Conservation (phyloP, 2,329 filamentous ascomycete species). For the Pseudogymnoascus verrucosus region DNA sequence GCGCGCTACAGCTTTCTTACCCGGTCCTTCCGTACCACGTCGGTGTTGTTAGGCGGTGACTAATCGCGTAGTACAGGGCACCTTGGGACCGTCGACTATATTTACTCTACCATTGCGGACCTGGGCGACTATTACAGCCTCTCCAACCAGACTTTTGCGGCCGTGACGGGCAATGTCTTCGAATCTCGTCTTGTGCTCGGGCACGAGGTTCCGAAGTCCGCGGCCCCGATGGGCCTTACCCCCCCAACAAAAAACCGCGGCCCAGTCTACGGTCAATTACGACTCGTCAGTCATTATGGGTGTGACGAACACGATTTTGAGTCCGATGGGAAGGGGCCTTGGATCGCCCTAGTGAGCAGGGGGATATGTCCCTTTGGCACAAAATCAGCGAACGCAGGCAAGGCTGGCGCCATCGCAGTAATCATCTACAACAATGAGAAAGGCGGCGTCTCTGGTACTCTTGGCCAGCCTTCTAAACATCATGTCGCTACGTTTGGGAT, state of each 20-base stretch:
- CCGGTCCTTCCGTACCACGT: slow-evolving; percentile 5
- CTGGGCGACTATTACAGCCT: slow-evolving; percentile 54
- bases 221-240: slow-evolving; percentile 55
- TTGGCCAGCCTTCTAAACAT: slow-evolving; percentile 51
- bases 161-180: slow-evolving; percentile 51
- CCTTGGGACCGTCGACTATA: slow-evolving; percentile 54
- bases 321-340: slow-evolving; percentile 44
- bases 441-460: slow-evolving; percentile 57
- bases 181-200: slow-evolving; percentile 52
- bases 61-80: slow-evolving; percentile 42
- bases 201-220: slow-evolving; percentile 40
- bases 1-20: slow-evolving; percentile 13
- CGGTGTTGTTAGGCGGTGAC: slow-evolving; percentile 10
- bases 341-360: slow-evolving; percentile 61
- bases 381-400: slow-evolving; percentile 61
- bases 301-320: slow-evolving; percentile 60
- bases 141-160: slow-evolving; percentile 56
- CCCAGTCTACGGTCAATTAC: slow-evolving; percentile 50
- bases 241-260: slow-evolving; percentile 55
- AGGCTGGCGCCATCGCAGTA: slow-evolving; percentile 61
- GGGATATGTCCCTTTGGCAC: slow-evolving; percentile 63
- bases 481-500: slow-evolving; percentile 65
- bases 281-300: slow-evolving; percentile 53
- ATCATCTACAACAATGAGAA: slow-evolving; percentile 64
- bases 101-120: slow-evolving; percentile 45